Conservation (phyloP, 2,329 filamentous ascomycete genomes). For the Coniella lustricola region DNA sequence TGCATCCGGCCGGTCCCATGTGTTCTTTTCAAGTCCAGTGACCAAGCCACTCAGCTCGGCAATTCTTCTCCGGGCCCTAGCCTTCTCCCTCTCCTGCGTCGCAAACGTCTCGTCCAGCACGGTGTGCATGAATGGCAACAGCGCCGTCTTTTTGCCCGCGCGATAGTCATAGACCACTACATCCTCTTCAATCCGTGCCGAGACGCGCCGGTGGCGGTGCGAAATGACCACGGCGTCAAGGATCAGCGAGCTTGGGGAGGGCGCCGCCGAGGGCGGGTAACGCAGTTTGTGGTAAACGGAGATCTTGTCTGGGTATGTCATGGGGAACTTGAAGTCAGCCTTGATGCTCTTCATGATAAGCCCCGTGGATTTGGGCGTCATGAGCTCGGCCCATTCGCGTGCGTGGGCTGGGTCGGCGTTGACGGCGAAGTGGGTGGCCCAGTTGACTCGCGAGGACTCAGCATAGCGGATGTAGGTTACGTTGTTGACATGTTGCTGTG, state of each 20-base stretch:
- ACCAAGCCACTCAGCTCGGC: conserved; percentile 51
- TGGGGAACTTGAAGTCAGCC: conserved; percentile 77
- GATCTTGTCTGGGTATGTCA: conserved; percentile 75
- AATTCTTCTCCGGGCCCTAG: conserved; percentile 45
- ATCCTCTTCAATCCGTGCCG: conserved; percentile 70
- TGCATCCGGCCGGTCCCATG: conserved; percentile 67
- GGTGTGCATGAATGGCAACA: conserved; percentile 35
- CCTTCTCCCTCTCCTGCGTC: conserved; percentile 49
- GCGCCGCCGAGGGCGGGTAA: conserved; percentile 35
- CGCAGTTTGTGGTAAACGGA: conserved; percentile 77
- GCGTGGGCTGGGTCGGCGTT: conserved; percentile 54
- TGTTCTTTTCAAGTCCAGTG: conserved; percentile 57
- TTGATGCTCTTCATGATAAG: conserved; percentile 69
- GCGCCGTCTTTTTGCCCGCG: conserved; percentile 27
- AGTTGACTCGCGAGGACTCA: conserved; percentile 74
- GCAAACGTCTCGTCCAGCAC: conserved; percentile 29
- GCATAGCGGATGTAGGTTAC: conserved; percentile 77
- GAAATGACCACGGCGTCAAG: conserved; percentile 63
- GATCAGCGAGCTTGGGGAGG: conserved; percentile 46
- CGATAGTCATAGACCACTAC: conserved; percentile 67
- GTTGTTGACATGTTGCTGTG: conserved; percentile 77
- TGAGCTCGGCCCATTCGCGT: conserved; percentile 60
- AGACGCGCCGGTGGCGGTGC: conserved; percentile 63
- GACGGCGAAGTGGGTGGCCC: conserved; percentile 62
- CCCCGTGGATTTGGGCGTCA: conserved; percentile 59